Evolutionary conservation across 495 filamentous ascomycete species (phyloP).

Genomic region (Extremus antarcticus): DNA sequence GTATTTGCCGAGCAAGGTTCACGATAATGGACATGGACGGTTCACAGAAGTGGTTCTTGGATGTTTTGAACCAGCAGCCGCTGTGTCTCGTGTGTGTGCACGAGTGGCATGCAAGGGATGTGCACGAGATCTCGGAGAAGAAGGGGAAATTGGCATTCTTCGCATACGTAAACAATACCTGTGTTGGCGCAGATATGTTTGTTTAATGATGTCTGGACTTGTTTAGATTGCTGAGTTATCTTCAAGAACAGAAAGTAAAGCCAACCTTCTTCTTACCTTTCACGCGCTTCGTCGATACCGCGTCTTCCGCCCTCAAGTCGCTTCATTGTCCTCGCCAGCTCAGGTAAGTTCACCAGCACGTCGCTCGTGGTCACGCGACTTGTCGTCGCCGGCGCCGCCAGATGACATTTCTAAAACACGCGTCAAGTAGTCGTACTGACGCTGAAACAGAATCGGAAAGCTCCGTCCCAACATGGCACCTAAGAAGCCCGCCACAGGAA

Average conservation of each 20-base stretch:
- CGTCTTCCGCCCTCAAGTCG: neutral
- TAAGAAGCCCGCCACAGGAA: neutral
- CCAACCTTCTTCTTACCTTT: neutral
- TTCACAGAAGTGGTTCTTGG: too few relatives aligned
- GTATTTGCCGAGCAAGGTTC: too few relatives aligned
- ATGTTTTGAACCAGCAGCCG: too few relatives aligned
- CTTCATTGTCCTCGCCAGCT: neutral
- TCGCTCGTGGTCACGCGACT: neutral
- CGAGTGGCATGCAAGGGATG: neutral
- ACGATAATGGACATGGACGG: too few relatives aligned
- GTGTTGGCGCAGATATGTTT: neutral
- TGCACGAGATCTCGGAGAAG: neutral
- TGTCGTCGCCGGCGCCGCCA: too few relatives aligned
- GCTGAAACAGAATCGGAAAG: too few relatives aligned
- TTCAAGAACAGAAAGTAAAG: neutral
- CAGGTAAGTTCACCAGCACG: neutral
- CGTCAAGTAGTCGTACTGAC: too few relatives aligned
- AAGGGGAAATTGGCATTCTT: neutral
- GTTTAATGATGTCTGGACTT: neutral
- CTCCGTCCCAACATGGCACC: neutral
- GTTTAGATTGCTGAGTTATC: neutral
- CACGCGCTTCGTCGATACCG: too few relatives aligned
- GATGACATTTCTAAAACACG: too few relatives aligned
- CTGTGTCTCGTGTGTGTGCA: too few relatives aligned
- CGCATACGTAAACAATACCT: neutral